Base-by-base conservation (phyloP, 257 asterid species). In the Ligustrum vulgare region DNA sequence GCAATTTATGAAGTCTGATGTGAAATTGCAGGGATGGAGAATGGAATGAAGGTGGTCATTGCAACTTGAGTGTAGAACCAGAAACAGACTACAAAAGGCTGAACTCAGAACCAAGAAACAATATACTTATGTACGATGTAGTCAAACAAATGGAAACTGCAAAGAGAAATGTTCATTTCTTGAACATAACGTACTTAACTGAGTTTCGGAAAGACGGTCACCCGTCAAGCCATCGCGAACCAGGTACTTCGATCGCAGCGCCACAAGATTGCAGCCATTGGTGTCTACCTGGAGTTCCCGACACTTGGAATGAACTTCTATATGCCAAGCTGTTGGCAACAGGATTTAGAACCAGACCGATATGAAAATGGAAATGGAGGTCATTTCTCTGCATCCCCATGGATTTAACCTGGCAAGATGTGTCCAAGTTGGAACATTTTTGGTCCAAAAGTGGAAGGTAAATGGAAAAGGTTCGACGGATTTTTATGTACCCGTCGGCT, bases 241-340 rank as follows among this genome's bases (percentile, higher is more conserved):
- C 85, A 8, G 91, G 95, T 23, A 86, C 91, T 43, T 87, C 86
- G n/a, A 75, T 2, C 8, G 60, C 25, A 18, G 89, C 97, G 2
- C 92, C 96, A 31, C 91, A 93, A 84, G 95, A 90, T 69, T 93
- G 97, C 84, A 89, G 96, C 83, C 98, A 93, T 76, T 93, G 96
- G 95, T 93, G 98, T 89, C 80, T 91, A 72, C 98, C 97, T 5
- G 97, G 98, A 69, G 95, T 87, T 72, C 95, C 93, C 20, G 98
- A 90, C 75, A 85, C 92, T 23, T 91, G 97, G 97, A 93, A 90
- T 39, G 89, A 87, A 71, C 80, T 91, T 47, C 74, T 93, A 72
- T 88, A 90, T 22, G 84, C 95, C n/a, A 79, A 84, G 58, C 71
- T 91, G 79, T 37, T 86, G 84, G 73, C 71, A 65, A 64, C 77